These are phyloP conservation scores for Parachaetomium inaequale DNA, from an alignment of 495 filamentous ascomycete genomes.

Conservation along the genomic window DNA sequence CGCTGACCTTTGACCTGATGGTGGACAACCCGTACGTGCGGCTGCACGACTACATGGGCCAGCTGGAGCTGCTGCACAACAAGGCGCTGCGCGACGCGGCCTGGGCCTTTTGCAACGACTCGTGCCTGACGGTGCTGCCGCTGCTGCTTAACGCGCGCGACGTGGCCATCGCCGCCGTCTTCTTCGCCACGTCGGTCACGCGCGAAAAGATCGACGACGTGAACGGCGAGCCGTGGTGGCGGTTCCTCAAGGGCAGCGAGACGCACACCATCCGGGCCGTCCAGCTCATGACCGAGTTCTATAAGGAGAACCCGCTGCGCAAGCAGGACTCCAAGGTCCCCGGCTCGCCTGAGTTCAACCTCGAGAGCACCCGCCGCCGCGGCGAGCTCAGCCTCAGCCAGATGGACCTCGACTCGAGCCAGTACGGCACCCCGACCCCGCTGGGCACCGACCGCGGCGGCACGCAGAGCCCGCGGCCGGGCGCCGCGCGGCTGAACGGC, in stretches of 20 bases:
- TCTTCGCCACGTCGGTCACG: conserved; percentile 71
- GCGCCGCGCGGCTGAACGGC: neutral
- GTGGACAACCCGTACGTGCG: conserved; percentile 78
- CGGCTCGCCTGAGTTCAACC: conserved; percentile 43
- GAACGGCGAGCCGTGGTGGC: conserved; percentile 85
- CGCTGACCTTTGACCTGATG: conserved; percentile 88
- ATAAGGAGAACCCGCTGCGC: conserved; percentile 61
- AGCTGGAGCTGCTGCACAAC: conserved; percentile 65
- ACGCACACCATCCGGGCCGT: conserved; percentile 62
- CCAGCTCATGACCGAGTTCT: conserved; percentile 68
- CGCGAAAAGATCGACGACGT: conserved; percentile 70
- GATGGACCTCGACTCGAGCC: conserved; percentile 24
- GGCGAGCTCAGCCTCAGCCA: conserved; percentile 38
- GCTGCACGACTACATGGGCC: conserved; percentile 71
- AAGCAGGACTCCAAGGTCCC: conserved; percentile 40
- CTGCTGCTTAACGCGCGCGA: conserved; percentile 74
- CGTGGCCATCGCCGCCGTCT: conserved; percentile 81
- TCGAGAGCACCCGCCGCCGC: conserved; percentile 46
- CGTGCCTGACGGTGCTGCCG: conserved; percentile 75
- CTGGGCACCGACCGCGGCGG: conserved; percentile 27
- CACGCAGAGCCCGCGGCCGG: conserved; percentile 29
- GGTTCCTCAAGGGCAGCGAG: conserved; percentile 57
- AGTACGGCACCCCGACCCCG: conserved; percentile 23
- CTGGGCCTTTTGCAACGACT: conserved; percentile 92
- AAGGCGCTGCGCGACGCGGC: conserved; percentile 74